These are phyloP conservation scores for Solanum verrucosum DNA, from an alignment of 257 asterid species.

Conservation along the genomic window DNA sequence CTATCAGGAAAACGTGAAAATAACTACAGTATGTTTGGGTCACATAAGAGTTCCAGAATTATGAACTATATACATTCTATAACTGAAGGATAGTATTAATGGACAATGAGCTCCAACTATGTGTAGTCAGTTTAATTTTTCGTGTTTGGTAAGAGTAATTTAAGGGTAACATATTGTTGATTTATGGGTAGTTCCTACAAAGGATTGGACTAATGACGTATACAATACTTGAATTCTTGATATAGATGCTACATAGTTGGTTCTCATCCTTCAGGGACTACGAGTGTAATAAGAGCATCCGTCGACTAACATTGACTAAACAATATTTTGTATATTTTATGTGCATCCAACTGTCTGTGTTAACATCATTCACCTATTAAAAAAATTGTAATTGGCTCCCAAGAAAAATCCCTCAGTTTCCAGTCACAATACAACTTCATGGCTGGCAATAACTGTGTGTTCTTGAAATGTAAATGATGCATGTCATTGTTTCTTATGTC, in stretches of 20 bases:
- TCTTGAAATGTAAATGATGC: not conserved
- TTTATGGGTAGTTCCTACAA: not conserved
- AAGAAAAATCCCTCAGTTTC: not conserved
- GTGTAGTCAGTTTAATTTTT: not conserved
- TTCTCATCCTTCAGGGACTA: not conserved
- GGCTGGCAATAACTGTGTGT: not conserved
- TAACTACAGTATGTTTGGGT: not conserved
- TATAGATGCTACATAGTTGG: not conserved
- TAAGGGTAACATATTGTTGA: not conserved
- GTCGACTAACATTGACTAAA: not conserved
- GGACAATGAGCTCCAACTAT: not conserved
- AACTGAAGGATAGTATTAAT: not conserved
- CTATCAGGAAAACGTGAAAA: not conserved
- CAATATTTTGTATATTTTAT: not conserved
- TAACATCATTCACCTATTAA: not conserved
- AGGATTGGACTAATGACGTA: not conserved
- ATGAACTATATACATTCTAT: not conserved
- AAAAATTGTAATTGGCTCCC: not conserved
- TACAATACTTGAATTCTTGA: not conserved
- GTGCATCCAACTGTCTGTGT: not conserved
- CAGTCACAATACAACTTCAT: not conserved
- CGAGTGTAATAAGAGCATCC: not conserved
- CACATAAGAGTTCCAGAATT: not conserved
- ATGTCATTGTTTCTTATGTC: not conserved
- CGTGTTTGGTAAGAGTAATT: not conserved